phyloP scores from a whole-genome alignment of 768 basidiomycete species.

The Zangia roseola region DNA sequence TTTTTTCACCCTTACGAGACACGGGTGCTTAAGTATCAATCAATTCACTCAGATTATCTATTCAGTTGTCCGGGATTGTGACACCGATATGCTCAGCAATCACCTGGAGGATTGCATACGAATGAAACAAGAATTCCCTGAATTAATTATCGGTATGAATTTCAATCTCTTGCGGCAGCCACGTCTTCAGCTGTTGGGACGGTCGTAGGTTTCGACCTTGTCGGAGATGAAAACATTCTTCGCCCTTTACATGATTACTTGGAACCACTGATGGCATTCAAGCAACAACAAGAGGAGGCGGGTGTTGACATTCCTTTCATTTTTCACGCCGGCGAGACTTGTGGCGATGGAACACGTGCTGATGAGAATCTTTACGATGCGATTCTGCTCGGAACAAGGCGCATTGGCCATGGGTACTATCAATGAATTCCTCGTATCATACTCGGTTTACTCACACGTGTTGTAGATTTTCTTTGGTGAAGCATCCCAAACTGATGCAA shows the following conservation, averaged over 20 bases:
- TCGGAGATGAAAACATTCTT: constrained; percentile 67
- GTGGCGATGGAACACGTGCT: constrained; percentile 69
- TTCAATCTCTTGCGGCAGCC: not conserved
- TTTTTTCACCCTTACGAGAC: not conserved
- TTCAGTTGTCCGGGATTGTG: constrained; percentile 55
- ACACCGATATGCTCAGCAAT: constrained; percentile 56
- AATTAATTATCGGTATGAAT: constrained; percentile 60
- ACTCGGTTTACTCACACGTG: not conserved
- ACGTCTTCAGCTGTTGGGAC: not conserved
- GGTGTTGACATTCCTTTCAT: constrained; percentile 67
- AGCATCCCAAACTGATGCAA: constrained; percentile 72
- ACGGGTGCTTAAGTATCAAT: not conserved
- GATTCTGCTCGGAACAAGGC: constrained; percentile 71
- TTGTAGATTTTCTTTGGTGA: constrained; percentile 66
- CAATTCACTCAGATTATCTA: constrained; percentile 59
- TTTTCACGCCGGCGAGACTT: constrained; percentile 79
- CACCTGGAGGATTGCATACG: constrained; percentile 73
- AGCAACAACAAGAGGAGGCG: constrained; percentile 51
- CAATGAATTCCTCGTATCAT: not conserved
- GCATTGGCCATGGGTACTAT: constrained; percentile 76
- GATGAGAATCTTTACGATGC: constrained; percentile 80
- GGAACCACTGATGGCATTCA: constrained; percentile 58
- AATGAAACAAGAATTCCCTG: constrained; percentile 72
- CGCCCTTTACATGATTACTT: constrained; percentile 63
- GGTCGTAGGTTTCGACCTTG: constrained; percentile 70